Conservation (phyloP, 169 alveolate species). For the Cryptosporidium xiaoi region DNA sequence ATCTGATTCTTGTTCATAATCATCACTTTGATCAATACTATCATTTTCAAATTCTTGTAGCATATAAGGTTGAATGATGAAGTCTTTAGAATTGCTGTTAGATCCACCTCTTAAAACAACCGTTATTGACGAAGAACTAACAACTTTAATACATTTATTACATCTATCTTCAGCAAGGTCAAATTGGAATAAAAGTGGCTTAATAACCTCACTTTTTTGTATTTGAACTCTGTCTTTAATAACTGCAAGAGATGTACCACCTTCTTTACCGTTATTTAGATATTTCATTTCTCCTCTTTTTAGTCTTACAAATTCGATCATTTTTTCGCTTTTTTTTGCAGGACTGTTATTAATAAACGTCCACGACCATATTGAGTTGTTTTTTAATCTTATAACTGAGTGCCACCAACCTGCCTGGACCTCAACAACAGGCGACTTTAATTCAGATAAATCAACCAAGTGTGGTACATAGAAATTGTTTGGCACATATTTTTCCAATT, state of each 20-base stretch:
- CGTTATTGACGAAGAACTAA: conserved; percentile 58
- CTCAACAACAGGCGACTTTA: conserved; percentile 39
- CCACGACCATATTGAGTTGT: conserved; percentile 52
- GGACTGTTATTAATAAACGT: conserved; percentile 15
- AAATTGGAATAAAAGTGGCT: conserved; percentile 41
- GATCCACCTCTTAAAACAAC: conserved; percentile 67
- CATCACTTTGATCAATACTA: not conserved
- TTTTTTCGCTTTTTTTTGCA: not conserved
- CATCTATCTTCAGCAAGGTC: conserved; percentile 72
- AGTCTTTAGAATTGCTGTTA: conserved; percentile 23
- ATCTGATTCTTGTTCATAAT: not conserved
- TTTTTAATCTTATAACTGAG: conserved; percentile 49
- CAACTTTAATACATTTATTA: conserved; percentile 46
- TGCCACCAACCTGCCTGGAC: conserved; percentile 75
- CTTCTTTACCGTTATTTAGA: not conserved
- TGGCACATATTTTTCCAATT: conserved; percentile 13
- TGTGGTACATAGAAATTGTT: conserved; percentile 42
- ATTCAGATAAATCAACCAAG: conserved; percentile 6
- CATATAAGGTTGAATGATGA: conserved; percentile 42
- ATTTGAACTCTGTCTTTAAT: conserved; percentile 20
- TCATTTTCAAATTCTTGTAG: conserved; percentile 4
- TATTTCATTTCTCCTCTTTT: not conserved
- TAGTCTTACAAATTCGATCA: not conserved
- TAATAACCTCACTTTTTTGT: not conserved
- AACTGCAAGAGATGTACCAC: not conserved